A percentile compares a stretch with the other conserved stretches of the same genome.
Conservation (phyloP, 2,329 filamentous ascomycete genomes). For the Fusarium acutatum region DNA sequence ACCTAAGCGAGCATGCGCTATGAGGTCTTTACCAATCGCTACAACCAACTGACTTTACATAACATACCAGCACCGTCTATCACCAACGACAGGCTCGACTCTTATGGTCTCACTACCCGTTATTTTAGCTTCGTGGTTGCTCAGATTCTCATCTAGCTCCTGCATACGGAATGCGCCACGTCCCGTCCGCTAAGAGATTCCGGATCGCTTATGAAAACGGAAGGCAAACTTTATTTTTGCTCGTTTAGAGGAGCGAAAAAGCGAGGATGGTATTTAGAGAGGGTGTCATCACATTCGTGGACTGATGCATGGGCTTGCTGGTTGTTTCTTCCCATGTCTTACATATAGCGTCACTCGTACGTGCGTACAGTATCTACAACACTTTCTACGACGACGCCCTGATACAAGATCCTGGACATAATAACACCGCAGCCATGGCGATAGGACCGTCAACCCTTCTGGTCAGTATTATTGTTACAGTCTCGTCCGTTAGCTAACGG, state of each 20-base stretch:
- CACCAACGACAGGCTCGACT: background rate
- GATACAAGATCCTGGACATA: background rate
- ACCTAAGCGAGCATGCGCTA: background rate
- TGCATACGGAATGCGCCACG: background rate
- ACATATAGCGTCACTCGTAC: background rate
- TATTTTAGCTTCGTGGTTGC: background rate
- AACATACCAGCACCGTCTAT: background rate
- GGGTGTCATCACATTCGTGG: background rate
- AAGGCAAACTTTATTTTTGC: background rate
- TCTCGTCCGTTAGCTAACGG: background rate
- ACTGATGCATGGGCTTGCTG: background rate
- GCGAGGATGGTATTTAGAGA: background rate
- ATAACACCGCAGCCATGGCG: background rate
- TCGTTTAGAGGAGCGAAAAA: too few relatives aligned
- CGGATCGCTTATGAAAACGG: background rate
- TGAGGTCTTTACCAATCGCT: background rate
- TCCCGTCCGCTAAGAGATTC: background rate
- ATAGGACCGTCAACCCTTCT: slow-evolving; percentile 5
- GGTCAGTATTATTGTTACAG: background rate
- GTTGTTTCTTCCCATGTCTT: background rate
- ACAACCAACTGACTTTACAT: background rate
- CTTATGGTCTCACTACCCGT: background rate
- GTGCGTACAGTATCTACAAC: background rate
- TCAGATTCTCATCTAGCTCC: background rate
- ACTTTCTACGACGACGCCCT: background rate